These are phyloP conservation scores for Chytriomyces confervae DNA, from an alignment of 192 early-diverging fungal genomes.

Conservation along the genomic window DNA sequence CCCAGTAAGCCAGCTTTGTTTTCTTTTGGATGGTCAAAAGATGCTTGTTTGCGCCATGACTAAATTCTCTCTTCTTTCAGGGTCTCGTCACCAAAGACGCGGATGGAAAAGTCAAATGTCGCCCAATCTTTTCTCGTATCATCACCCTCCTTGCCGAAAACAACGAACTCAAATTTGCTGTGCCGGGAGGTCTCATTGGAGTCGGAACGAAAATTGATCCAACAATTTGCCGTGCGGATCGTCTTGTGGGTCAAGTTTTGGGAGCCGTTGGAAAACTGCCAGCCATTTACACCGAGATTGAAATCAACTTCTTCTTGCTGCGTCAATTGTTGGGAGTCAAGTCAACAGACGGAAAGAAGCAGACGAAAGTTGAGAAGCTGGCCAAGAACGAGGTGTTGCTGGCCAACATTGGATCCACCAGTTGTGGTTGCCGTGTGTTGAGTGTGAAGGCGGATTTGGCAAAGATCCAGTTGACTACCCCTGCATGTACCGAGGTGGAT, in stretches of 20 bases:
- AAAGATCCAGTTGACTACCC: constrained; percentile 87
- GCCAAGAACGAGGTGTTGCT: constrained; percentile 90
- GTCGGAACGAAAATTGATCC: constrained; percentile 97
- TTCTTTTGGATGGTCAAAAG: too few relatives aligned
- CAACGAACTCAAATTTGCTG: constrained; percentile 94
- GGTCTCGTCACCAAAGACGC: constrained; percentile 90
- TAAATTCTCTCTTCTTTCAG: not conserved
- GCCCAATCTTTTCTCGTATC: constrained; percentile 89
- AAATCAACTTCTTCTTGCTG: constrained; percentile 97
- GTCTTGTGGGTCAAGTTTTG: constrained; percentile 94
- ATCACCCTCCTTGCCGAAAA: constrained; percentile 84
- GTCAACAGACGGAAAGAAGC: constrained; percentile 93
- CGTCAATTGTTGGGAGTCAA: constrained; percentile 95
- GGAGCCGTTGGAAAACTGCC: constrained; percentile 91
- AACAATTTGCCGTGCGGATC: constrained; percentile 93
- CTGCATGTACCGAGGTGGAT: constrained; percentile 93
- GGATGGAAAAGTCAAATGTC: constrained; percentile 79
- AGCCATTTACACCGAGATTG: constrained; percentile 91
- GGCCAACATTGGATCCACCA: constrained; percentile 96
- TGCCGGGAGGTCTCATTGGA: constrained; percentile 99
- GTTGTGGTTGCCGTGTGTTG: constrained; percentile 92
- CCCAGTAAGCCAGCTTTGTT: constrained; percentile 54
- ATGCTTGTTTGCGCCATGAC: too few relatives aligned
- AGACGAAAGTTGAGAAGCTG: constrained; percentile 94
- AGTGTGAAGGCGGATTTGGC: constrained; percentile 94